A percentile compares a stretch with the other conserved stretches of the same genome.
phyloP scores from a whole-genome alignment of 2,329 filamentous ascomycete species.

The Penicillium verrucosum region DNA sequence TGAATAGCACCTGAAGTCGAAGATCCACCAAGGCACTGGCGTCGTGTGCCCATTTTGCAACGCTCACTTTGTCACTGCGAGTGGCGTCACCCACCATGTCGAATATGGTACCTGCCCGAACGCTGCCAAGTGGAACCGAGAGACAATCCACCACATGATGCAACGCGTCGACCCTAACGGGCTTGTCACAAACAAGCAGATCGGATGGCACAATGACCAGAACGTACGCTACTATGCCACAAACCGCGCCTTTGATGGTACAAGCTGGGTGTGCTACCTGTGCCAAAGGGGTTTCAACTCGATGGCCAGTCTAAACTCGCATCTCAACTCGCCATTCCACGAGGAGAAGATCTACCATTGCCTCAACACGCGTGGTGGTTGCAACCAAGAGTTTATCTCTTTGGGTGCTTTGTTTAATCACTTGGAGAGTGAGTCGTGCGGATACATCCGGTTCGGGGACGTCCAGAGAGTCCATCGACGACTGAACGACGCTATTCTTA shows the following conservation, averaged over 20 bases:
- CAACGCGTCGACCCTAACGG: constrained; percentile 48
- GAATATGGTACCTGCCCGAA: constrained; percentile 53
- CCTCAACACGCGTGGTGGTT: constrained; percentile 33
- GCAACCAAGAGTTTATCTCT: constrained; percentile 36
- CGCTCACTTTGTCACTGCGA: constrained; percentile 47
- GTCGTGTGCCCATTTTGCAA: constrained; percentile 57
- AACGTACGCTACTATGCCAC: constrained; percentile 40
- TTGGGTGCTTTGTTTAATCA: constrained; percentile 45
- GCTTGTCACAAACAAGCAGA: constrained; percentile 51
- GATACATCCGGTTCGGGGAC: constrained; percentile 39
- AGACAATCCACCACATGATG: constrained; percentile 48
- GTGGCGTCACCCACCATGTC: constrained; percentile 52
- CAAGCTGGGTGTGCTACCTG: constrained; percentile 52
- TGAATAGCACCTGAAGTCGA: constrained; percentile 54
- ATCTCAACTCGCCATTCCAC: constrained; percentile 51
- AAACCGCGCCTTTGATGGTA: constrained; percentile 45
- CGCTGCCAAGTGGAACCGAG: constrained; percentile 47
- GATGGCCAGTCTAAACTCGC: constrained; percentile 45
- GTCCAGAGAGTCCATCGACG: constrained; percentile 29
- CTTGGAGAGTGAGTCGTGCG: constrained; percentile 46
- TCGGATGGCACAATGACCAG: constrained; percentile 45
- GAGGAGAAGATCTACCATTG: constrained; percentile 45
- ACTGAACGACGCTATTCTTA: not conserved
- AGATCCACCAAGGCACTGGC: constrained; percentile 45
- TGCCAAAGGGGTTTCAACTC: constrained; percentile 48